Evolutionary conservation across 192 early-diverging fungal species (phyloP), one percentile per base, ranked within the genome.

Genomic region (Podila verticillata): DNA sequence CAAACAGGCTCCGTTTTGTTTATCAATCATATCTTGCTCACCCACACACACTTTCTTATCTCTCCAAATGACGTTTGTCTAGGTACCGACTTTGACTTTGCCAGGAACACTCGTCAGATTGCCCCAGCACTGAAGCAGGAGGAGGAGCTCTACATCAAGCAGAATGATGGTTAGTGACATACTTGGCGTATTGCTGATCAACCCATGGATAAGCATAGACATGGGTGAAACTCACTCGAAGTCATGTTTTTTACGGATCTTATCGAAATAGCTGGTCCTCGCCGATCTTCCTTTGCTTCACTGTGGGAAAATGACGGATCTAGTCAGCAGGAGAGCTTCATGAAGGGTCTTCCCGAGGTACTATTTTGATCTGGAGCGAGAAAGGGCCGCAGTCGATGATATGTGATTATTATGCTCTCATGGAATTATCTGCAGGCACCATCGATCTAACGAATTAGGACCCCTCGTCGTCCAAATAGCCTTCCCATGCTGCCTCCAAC

Each of bases 41-140:
- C 3, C 17, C 22, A 20, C 32, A 17, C 29, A 24, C 10, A 0
- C 30, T 26, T 28, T 56, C 35, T 34, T 62, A 26, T 70, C 28
- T 17, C 59, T 39, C 24, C 1, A 31, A 62, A 54, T 36, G 63
- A 19, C 22, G 4, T 28, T 69, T 54, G 19, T 66, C 20, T 68
- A 84, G 87, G 83, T 24, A 75, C 87, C 51, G 90, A 91, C 63
- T 95, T 94, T 83, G 93, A 95, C 83, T 95, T 93, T 86, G 87
- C 85, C 61, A 80, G 75, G 30, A 90, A 83, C 63, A 92, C 90
- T 30, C 83, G 81, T 39, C 84, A 83, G 64, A 83, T 89, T 39
- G 80, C 73, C 15, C 66, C 84, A 6, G 82, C 75, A 17, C 73
- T 87, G 44, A 79, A 83, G 54, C 84, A 89, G 61, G 84, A 88